Base-by-base conservation (phyloP, 169 alveolate genomes). In the Cryptosporidium tyzzeri region DNA sequence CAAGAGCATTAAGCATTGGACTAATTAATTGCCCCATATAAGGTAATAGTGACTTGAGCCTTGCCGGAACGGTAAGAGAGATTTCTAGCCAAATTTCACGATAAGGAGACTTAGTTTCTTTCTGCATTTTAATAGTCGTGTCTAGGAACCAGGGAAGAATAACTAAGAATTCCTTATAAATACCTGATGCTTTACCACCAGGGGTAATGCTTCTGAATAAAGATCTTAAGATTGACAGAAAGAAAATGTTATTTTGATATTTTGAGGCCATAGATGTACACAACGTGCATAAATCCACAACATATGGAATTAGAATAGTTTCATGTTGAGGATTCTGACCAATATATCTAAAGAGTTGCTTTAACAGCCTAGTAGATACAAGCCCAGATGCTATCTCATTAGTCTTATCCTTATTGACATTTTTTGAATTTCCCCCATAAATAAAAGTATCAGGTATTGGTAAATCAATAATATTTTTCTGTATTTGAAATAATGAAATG, bases 161-260 rank as follows among this genome's bases (percentile, higher is more conserved):
- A 23, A 31, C 70, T 31, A 80, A 53, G 33, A 80, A 80, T 48
- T 80, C 89, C 37, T 67, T 80, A 6, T 80, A 80, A 80, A 80
- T 80, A 10, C 89, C 89, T n/a, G 89, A 80, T 41, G 89, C 67
- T 23, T 80, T 80, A 16, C 89, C 89, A 80, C 89, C 89, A 61
- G 89, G 89, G 21, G 89, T 80, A 6, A 80, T 80, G 31, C 89
- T 80, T 80, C 89, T 80, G 26, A 80, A 80, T 12, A 80, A 50
- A 6, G 89, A 80, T 23, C 80, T 59, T 50, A 80, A 31, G 16
- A 80, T 80, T 39, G 89, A 80, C 2, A 80, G 45, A 26, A 41
- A 80, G 39, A 80, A 80, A 8, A 65, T 62, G 44, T 80, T 80
- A 50, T 53, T 62, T 62, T 21, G 73, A 35, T 80, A 80, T 44